These are phyloP conservation scores for Pezicula rhizophila DNA, from an alignment of 2,329 filamentous ascomycete species.

Conservation along the genomic window DNA sequence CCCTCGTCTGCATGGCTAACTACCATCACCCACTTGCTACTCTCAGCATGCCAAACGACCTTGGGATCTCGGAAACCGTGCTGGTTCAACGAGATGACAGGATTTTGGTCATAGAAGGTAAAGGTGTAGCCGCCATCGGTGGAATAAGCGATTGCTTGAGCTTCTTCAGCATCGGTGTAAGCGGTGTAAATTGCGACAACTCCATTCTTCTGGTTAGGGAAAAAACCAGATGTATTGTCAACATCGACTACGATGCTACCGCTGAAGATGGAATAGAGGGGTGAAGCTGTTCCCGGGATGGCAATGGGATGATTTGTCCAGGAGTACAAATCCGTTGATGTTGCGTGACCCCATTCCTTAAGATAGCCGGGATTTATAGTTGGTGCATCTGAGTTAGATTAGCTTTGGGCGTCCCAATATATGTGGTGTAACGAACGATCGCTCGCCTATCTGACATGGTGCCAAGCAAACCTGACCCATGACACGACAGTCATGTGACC, in stretches of 20 bases:
- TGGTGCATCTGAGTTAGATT: slow-evolving; percentile 32
- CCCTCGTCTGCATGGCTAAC: slow-evolving; percentile 47
- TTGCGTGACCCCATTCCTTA: slow-evolving; percentile 61
- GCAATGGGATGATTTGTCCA: slow-evolving; percentile 57
- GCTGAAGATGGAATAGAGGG: slow-evolving; percentile 35
- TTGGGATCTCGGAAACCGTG: slow-evolving; percentile 58
- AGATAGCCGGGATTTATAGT: slow-evolving; percentile 42
- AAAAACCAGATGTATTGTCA: slow-evolving; percentile 60
- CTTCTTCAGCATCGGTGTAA: slow-evolving; percentile 25
- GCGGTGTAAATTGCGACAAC: slow-evolving; percentile 49
- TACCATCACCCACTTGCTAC: slow-evolving; percentile 47
- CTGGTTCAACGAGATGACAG: slow-evolving; percentile 47
- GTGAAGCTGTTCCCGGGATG: slow-evolving; percentile 36
- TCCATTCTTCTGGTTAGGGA: slow-evolving; percentile 48
- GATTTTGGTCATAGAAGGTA: slow-evolving; percentile 49
- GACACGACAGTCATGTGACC: background rate
- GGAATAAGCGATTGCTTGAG: slow-evolving; percentile 54
- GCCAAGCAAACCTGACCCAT: too few species aligned
- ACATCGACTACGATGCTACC: slow-evolving; percentile 51
- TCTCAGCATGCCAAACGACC: slow-evolving; percentile 47
- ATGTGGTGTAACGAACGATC: background rate
- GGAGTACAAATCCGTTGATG: slow-evolving; percentile 51
- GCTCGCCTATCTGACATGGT: background rate
- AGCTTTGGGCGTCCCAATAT: background rate
- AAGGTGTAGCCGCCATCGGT: slow-evolving; percentile 55